These are phyloP conservation scores for Podospora fimiseda DNA, from an alignment of 495 filamentous ascomycete genomes.

Conservation along the genomic window DNA sequence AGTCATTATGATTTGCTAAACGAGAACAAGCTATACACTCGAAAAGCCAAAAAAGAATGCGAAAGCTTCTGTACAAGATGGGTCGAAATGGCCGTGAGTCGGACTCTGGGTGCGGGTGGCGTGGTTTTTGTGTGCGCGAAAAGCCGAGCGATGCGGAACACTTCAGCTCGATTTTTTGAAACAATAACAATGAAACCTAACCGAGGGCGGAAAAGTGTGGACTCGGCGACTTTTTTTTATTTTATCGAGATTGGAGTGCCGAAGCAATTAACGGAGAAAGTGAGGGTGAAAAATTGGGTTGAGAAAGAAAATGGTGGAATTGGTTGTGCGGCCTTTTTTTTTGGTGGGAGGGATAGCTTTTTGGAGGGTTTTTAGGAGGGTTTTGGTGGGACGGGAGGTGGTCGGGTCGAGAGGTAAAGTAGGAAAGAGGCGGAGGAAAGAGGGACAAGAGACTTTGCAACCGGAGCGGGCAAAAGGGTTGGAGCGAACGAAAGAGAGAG, in stretches of 20 bases:
- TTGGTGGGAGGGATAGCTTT: slow-evolving; percentile 3
- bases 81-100: slow-evolving; percentile 11
- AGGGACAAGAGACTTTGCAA: slow-evolving; percentile 30
- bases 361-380: slow-evolving; percentile 15
- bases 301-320: slow-evolving; percentile 4
- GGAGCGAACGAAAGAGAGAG: slow-evolving; percentile 23
- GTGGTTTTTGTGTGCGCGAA: slow-evolving; percentile 15
- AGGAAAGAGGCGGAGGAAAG: slow-evolving; percentile 29
- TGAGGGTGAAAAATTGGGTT: not conserved
- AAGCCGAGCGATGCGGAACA: slow-evolving; percentile 15
- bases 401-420: slow-evolving; percentile 23
- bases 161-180: slow-evolving; percentile 20
- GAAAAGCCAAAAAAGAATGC: slow-evolving; percentile 7
- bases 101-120: slow-evolving; percentile 16
- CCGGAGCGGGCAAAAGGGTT: slow-evolving; percentile 36
- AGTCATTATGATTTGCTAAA: slow-evolving; percentile 56
- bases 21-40: slow-evolving; percentile 6
- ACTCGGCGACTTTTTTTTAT: slow-evolving; percentile 3
- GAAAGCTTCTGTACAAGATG: not conserved
- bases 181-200: slow-evolving; percentile 29
- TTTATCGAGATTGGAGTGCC: not conserved
- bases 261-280: slow-evolving; percentile 2
- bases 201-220: slow-evolving; percentile 7
- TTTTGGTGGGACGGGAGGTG: slow-evolving; percentile 24
- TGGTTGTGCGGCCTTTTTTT: slow-evolving; percentile 7